Percentiles rank a stretch among this genome's conserved stretches.
phyloP scores from a whole-genome alignment of 139 green algal genomes.

The Diplosphaera chodatii region DNA sequence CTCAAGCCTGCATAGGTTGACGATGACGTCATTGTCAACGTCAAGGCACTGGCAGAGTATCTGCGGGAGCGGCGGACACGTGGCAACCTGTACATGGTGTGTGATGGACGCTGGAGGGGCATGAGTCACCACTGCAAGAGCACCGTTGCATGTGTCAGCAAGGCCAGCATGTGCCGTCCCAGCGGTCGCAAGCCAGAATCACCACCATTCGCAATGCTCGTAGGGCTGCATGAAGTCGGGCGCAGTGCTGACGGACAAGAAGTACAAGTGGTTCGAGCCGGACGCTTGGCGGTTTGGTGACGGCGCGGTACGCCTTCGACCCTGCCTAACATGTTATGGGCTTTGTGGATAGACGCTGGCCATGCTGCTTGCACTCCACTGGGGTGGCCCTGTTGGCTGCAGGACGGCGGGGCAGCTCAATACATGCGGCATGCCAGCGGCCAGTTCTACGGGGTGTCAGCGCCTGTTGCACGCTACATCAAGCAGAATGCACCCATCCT shows the following conservation, averaged over 20 bases:
- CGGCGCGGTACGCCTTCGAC: constrained; percentile 2
- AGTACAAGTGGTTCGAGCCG: constrained; percentile 53
- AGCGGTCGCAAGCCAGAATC: too few relatives aligned
- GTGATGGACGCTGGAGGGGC: not conserved
- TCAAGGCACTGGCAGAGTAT: constrained; percentile 35
- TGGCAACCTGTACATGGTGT: constrained; percentile 59
- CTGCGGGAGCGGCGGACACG: constrained; percentile 26
- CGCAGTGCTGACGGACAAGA: constrained; percentile 43
- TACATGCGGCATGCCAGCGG: constrained; percentile 47
- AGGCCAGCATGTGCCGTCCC: too few relatives aligned
- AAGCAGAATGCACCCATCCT: constrained; percentile 43
- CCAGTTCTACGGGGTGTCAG: constrained; percentile 51
- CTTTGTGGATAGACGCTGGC: too few relatives aligned
- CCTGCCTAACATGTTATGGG: too few relatives aligned
- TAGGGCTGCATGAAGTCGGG: constrained; percentile 68
- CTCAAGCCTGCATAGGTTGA: constrained; percentile 8
- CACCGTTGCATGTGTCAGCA: too few relatives aligned
- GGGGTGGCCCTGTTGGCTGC: too few relatives aligned
- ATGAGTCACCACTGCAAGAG: too few relatives aligned
- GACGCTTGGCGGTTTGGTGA: constrained; percentile 59
- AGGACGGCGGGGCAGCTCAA: constrained; percentile 1
- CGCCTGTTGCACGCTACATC: constrained; percentile 47
- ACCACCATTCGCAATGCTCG: not conserved
- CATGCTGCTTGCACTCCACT: too few relatives aligned
- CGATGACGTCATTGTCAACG: constrained; percentile 53